phyloP scores from a whole-genome alignment of 768 basidiomycete species.

The Lactifluus echinatus region DNA sequence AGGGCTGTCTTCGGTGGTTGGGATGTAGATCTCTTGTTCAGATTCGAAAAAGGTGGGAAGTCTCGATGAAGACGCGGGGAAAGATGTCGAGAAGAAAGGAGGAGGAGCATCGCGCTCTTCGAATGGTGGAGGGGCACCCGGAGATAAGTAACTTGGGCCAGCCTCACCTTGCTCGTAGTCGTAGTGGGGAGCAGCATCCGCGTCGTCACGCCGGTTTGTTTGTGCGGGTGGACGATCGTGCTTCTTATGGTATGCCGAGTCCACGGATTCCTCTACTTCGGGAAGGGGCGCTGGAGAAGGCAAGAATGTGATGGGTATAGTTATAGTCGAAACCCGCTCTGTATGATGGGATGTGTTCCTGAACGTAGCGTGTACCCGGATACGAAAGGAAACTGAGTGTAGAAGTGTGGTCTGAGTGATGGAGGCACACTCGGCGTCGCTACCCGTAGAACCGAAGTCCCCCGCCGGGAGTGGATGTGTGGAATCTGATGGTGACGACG shows the following conservation, averaged over 20 bases:
- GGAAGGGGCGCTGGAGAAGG: slow-evolving; percentile 74
- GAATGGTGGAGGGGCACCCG: slow-evolving; percentile 71
- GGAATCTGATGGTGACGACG: slow-evolving; percentile 40
- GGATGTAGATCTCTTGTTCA: slow-evolving; percentile 67
- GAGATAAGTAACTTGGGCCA: slow-evolving; percentile 62
- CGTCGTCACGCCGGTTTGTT: slow-evolving; percentile 63
- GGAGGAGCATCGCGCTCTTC: slow-evolving; percentile 79
- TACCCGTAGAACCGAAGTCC: slow-evolving; percentile 41
- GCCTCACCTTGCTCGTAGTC: slow-evolving; percentile 51
- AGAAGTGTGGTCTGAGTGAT: slow-evolving; percentile 78
- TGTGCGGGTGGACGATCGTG: slow-evolving; percentile 71
- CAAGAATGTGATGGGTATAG: slow-evolving; percentile 63
- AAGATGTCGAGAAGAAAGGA: slow-evolving; percentile 40
- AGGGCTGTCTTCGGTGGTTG: slow-evolving; percentile 34
- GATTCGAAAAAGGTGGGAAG: slow-evolving; percentile 76
- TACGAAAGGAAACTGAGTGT: slow-evolving; percentile 71
- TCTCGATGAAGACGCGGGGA: slow-evolving; percentile 34
- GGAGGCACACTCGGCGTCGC: slow-evolving; percentile 58
- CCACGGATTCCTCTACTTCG: slow-evolving; percentile 62
- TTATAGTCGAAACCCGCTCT: slow-evolving; percentile 54
- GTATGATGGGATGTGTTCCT: slow-evolving; percentile 60
- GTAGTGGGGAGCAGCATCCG: slow-evolving; percentile 57
- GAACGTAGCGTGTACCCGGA: slow-evolving; percentile 70
- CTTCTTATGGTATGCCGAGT: slow-evolving; percentile 78
- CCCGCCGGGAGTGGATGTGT: slow-evolving; percentile 34